Conservation (phyloP, 352 stramenopile genomes). For the Pythium vanterpoolii region DNA sequence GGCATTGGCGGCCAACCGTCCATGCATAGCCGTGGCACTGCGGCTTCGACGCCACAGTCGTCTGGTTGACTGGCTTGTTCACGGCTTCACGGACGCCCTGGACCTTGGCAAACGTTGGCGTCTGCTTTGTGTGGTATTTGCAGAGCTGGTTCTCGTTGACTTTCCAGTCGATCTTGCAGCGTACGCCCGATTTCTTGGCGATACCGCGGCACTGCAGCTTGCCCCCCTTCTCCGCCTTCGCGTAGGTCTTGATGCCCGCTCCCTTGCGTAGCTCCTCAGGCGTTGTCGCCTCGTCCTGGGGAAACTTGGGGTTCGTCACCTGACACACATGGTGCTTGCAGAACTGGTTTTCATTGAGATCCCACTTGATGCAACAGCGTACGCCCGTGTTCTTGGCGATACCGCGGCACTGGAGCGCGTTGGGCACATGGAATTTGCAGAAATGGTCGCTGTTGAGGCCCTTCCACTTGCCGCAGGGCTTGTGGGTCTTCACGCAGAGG, state of each 20-base stretch:
- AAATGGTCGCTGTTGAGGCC: constrained; percentile 16
- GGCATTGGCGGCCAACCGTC: not conserved
- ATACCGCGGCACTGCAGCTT: constrained; percentile 22
- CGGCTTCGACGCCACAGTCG: too few species aligned
- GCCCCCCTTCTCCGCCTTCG: not conserved
- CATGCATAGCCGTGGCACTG: not conserved
- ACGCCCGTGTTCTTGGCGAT: constrained; percentile 18
- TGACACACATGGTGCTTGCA: constrained; percentile 22
- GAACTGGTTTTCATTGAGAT: constrained; percentile 18
- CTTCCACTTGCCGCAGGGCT: constrained; percentile 21
- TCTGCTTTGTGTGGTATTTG: constrained; percentile 16
- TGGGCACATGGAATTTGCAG: constrained; percentile 30
- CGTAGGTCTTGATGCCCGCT: too few species aligned
- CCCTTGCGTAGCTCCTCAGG: too few species aligned
- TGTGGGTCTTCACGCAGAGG: not conserved
- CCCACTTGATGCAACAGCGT: constrained; percentile 27
- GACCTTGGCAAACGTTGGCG: not conserved
- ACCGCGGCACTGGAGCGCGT: constrained; percentile 24
- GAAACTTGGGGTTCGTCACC: not conserved
- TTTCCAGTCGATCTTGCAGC: constrained; percentile 25
- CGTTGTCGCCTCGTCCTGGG: not conserved
- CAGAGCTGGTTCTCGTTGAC: constrained; percentile 20
- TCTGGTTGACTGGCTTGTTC: not conserved
- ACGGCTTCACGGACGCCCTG: not conserved
- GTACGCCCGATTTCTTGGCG: constrained; percentile 16